phyloP scores from a whole-genome alignment of 257 asterid species.

The Vinca minor region DNA sequence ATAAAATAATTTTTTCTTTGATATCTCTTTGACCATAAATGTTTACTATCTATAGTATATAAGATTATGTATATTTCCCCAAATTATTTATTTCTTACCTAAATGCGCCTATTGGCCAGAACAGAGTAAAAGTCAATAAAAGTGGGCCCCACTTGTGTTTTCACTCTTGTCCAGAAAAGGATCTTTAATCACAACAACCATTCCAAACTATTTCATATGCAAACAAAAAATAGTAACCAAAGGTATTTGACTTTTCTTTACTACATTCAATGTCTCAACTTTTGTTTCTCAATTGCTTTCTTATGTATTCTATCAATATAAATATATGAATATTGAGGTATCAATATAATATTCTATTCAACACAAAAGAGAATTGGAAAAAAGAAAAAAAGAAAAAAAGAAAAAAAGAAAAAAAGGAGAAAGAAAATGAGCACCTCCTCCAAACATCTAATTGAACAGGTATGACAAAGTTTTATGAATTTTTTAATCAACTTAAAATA shows the following conservation, averaged over 20 bases:
- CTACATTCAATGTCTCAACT: background rate
- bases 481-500: background rate
- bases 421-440: background rate
- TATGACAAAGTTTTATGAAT: background rate
- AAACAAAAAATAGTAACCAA: background rate
- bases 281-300: background rate
- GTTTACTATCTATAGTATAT: background rate
- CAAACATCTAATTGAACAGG: background rate
- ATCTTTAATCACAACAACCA: too few relatives aligned
- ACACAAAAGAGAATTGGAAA: background rate
- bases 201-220: background rate
- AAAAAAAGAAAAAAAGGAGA: too few relatives aligned
- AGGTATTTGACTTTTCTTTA: background rate
- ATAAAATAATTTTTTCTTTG: too few relatives aligned
- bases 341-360: background rate
- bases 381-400: background rate
- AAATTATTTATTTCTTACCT: background rate
- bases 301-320: background rate
- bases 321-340: background rate
- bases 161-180: background rate
- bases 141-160: background rate
- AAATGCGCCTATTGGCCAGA: background rate
- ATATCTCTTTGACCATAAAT: too few relatives aligned
- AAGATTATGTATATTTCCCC: background rate
- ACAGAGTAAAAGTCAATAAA: background rate